These are phyloP conservation scores for Hirsutella minnesotensis DNA, from an alignment of 2,329 filamentous ascomycete species.

Conservation along the genomic window DNA sequence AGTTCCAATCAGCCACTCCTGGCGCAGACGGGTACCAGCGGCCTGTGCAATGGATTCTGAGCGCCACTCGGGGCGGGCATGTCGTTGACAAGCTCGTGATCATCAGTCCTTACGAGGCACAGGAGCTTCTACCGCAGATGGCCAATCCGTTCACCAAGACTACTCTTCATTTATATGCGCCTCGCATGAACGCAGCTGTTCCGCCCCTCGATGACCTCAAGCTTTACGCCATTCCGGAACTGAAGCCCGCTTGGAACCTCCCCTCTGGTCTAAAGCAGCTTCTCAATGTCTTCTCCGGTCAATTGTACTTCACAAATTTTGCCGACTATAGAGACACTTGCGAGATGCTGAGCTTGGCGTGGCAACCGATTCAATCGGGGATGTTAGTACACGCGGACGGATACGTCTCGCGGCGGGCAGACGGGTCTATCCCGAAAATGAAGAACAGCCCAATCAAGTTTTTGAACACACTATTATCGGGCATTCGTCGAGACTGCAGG, in stretches of 20 bases:
- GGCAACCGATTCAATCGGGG: not conserved
- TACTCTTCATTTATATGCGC: constrained; percentile 37
- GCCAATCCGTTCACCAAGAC: constrained; percentile 21
- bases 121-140: no score
- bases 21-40: constrained; percentile 12
- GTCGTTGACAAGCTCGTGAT: no score
- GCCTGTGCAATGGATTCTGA: constrained; percentile 13
- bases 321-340: not conserved
- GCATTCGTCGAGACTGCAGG: not conserved
- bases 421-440: not conserved
- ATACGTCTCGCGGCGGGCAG: not conserved
- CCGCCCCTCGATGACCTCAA: constrained; percentile 7
- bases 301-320: not conserved
- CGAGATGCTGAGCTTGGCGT: not conserved
- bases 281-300: constrained; percentile 2
- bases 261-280: not conserved
- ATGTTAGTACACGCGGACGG: not conserved
- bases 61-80: not conserved
- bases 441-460: not conserved
- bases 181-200: constrained; percentile 25
- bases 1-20: constrained; percentile 4
- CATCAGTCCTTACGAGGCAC: no score
- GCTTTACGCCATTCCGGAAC: constrained; percentile 9
- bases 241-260: not conserved
- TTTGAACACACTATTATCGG: not conserved